These are phyloP conservation scores for Geotrichum macrosporum DNA, from an alignment of 1,139 yeast genomes.

Conservation along the genomic window DNA sequence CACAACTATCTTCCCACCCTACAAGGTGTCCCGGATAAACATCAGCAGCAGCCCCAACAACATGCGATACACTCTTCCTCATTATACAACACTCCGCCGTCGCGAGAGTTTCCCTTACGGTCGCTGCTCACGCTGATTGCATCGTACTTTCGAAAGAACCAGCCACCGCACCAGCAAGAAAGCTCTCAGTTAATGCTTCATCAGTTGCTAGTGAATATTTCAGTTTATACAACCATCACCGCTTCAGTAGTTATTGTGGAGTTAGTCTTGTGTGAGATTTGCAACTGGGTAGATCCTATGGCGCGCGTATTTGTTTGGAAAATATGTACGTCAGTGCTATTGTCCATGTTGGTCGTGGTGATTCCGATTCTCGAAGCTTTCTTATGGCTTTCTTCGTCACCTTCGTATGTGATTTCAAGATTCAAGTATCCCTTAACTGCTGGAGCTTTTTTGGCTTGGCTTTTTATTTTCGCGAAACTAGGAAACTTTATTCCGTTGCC, in stretches of 20 bases:
- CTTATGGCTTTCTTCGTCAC: slow-evolving; percentile 18
- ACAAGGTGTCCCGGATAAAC: slow-evolving; percentile 1
- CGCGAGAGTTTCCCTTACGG: background rate
- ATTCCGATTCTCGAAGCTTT: slow-evolving; percentile 38
- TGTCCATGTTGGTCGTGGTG: slow-evolving; percentile 35
- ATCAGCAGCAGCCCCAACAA: background rate
- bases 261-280: slow-evolving; percentile 42
- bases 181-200: slow-evolving; percentile 3
- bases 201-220: slow-evolving; percentile 15
- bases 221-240: slow-evolving; percentile 19
- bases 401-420: slow-evolving; percentile 10
- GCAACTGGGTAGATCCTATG: slow-evolving; percentile 34
- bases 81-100: slow-evolving; percentile 4
- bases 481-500: slow-evolving; percentile 37
- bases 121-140: background rate
- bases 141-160: background rate
- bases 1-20: slow-evolving; percentile 15
- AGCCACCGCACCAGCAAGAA: background rate
- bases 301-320: slow-evolving; percentile 37
- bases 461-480: slow-evolving; percentile 33
- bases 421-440: slow-evolving; percentile 23
- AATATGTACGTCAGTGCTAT: slow-evolving; percentile 32
- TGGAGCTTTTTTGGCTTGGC: slow-evolving; percentile 31
- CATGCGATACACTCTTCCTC: slow-evolving; percentile 11
- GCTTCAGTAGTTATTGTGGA: slow-evolving; percentile 33